Conservation (phyloP, 345 rosid species). For the Sonneratia alba region DNA sequence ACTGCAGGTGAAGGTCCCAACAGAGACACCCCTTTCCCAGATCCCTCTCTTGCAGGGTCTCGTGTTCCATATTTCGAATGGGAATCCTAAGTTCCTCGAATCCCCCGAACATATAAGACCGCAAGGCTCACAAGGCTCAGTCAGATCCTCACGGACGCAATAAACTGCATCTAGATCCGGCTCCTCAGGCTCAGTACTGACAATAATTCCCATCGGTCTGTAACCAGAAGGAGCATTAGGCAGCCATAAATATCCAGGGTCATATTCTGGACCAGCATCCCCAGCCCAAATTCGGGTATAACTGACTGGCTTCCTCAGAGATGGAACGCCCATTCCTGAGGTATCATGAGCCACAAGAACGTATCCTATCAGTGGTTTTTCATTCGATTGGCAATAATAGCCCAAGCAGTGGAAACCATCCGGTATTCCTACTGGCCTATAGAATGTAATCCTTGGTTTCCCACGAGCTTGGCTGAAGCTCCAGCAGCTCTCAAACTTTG, state of each 20-base stretch:
- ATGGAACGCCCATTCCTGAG: conserved; percentile 15
- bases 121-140: conserved; percentile 57
- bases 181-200: conserved; percentile 33
- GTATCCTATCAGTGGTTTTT: conserved; percentile 54
- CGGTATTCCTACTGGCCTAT: conserved; percentile 58
- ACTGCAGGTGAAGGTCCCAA: conserved; percentile 69
- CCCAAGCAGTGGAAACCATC: conserved; percentile 68
- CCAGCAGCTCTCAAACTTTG: conserved; percentile 55
- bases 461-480: conserved; percentile 35
- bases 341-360: conserved; percentile 49
- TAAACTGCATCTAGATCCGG: conserved; percentile 57
- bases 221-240: conserved; percentile 79
- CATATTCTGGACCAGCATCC: conserved; percentile 24
- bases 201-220: conserved; percentile 70
- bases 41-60: conserved; percentile 70
- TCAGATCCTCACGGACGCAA: conserved; percentile 77
- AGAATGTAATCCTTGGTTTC: conserved; percentile 41
- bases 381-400: conserved; percentile 59
- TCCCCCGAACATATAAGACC: conserved; percentile 34
- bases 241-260: conserved; percentile 62
- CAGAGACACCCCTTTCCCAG: conserved; percentile 51
- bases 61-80: conserved; percentile 50
- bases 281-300: conserved; percentile 48
- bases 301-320: conserved; percentile 47
- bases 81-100: conserved; percentile 21